Percentiles rank a stretch among this genome's conserved stretches.
Conservation (phyloP, 495 filamentous ascomycete genomes). For the Tuber magnatum region DNA sequence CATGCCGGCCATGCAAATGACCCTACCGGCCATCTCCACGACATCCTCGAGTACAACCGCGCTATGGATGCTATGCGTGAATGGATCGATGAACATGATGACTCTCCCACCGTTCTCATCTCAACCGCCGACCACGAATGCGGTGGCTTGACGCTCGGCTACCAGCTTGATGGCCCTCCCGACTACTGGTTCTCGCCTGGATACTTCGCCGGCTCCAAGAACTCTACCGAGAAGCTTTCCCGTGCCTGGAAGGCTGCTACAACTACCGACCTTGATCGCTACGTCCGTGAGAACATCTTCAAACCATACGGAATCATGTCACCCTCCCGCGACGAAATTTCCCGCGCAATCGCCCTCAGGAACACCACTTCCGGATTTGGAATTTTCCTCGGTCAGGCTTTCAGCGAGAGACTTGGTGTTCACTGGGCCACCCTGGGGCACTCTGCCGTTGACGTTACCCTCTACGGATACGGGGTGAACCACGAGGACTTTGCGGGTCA, state of each 20-base stretch:
- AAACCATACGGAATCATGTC: conserved; percentile 35
- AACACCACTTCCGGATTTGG: conserved; percentile 16
- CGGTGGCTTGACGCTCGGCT: conserved; percentile 42
- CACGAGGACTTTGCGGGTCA: conserved; percentile 50
- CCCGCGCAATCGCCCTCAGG: conserved; percentile 27
- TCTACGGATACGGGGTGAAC: conserved; percentile 37
- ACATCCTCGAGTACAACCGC: conserved; percentile 42
- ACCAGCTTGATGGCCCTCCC: conserved; percentile 25
- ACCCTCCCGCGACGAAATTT: conserved; percentile 33
- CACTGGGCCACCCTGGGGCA: conserved; percentile 41
- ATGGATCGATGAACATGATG: conserved; percentile 42
- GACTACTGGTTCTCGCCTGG: conserved; percentile 39
- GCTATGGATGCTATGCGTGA: conserved; percentile 39
- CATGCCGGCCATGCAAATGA: conserved; percentile 44
- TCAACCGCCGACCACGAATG: conserved; percentile 44
- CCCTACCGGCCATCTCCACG: conserved; percentile 42
- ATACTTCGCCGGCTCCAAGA: conserved; percentile 28
- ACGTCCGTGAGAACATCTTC: conserved; percentile 28
- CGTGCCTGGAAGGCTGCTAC: conserved; percentile 24
- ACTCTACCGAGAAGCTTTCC: conserved; percentile 31
- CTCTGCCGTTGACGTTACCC: conserved; percentile 39
- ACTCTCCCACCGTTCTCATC: conserved; percentile 39
- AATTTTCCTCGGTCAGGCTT: conserved; percentile 22
- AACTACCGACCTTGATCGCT: conserved; percentile 21
- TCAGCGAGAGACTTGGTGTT: conserved; percentile 30